Evolutionary conservation across 2,329 filamentous ascomycete genomes (phyloP).

Genomic region (Colletotrichum karsti): DNA sequence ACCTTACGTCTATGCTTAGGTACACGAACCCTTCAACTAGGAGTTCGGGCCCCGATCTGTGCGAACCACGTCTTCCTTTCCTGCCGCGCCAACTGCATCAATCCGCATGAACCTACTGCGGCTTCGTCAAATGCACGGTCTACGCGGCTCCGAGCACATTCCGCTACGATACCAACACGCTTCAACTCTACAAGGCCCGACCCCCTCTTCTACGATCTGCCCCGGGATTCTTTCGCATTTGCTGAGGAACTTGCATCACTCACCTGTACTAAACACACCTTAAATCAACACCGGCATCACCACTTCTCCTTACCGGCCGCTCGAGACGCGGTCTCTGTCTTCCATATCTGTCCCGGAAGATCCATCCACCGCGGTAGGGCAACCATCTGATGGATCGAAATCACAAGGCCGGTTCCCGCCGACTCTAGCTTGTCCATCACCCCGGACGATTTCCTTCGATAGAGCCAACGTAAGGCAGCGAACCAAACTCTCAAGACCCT

Average conservation of each 20-base stretch:
- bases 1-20: too few species aligned
- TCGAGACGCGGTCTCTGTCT: background rate
- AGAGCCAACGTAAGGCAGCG: background rate
- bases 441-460: background rate
- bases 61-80: background rate
- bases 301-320: background rate
- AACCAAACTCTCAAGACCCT: background rate
- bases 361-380: background rate
- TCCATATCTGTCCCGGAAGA: background rate
- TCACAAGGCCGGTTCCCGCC: background rate
- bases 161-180: too few species aligned
- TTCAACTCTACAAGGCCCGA: too few species aligned
- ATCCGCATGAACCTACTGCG: background rate
- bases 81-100: slow-evolving; percentile 8
- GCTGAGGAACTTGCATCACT: background rate
- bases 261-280: background rate
- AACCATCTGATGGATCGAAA: background rate
- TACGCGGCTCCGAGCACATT: background rate
- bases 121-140: background rate
- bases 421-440: background rate
- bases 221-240: too few species aligned
- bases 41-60: background rate
- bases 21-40: background rate
- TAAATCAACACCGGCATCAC: background rate
- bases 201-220: too few species aligned